Conservation (phyloP, 2,329 filamentous ascomycete genomes). For the Hypomyces perniciosus region DNA sequence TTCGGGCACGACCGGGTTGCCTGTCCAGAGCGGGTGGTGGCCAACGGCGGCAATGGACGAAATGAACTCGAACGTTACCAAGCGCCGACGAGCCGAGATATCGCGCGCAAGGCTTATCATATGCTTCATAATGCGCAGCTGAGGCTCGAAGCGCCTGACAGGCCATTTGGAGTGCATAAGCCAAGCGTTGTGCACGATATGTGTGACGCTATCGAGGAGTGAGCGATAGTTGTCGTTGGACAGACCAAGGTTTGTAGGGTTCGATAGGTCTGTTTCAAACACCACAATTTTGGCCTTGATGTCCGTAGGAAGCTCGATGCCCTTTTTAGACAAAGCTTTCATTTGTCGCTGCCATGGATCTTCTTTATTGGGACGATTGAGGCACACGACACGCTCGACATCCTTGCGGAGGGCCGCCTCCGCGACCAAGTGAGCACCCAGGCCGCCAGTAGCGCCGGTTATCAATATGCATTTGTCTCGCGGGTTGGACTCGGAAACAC, state of each 20-base stretch:
- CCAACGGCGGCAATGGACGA: constrained; percentile 37
- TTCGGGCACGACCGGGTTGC: constrained; percentile 35
- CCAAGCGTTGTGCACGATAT: constrained; percentile 49
- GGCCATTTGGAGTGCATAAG: constrained; percentile 33
- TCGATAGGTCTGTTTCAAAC: constrained; percentile 14
- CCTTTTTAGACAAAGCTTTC: constrained; percentile 6
- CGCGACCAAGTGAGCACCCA: constrained; percentile 32
- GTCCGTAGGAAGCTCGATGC: constrained; percentile 1
- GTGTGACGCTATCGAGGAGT: constrained; percentile 36
- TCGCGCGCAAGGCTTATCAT: constrained; percentile 40
- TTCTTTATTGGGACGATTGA: constrained; percentile 34
- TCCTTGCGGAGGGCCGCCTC: constrained; percentile 20
- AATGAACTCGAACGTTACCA: constrained; percentile 34
- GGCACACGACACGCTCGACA: constrained; percentile 33
- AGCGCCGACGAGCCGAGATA: constrained; percentile 17
- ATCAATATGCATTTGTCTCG: constrained; percentile 24
- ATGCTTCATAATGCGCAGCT: constrained; percentile 40
- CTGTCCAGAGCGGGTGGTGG: constrained; percentile 20
- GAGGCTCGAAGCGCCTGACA: constrained; percentile 35
- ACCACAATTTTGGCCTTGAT: constrained; percentile 5
- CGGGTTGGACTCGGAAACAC: neutral
- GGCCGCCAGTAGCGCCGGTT: constrained; percentile 34
- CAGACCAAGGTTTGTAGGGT: constrained; percentile 35
- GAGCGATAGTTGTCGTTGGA: constrained; percentile 27
- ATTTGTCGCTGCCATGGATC: constrained; percentile 1